Base-by-base conservation (phyloP, 2,329 filamentous ascomycete species). In the Trichoderma hamatum region DNA sequence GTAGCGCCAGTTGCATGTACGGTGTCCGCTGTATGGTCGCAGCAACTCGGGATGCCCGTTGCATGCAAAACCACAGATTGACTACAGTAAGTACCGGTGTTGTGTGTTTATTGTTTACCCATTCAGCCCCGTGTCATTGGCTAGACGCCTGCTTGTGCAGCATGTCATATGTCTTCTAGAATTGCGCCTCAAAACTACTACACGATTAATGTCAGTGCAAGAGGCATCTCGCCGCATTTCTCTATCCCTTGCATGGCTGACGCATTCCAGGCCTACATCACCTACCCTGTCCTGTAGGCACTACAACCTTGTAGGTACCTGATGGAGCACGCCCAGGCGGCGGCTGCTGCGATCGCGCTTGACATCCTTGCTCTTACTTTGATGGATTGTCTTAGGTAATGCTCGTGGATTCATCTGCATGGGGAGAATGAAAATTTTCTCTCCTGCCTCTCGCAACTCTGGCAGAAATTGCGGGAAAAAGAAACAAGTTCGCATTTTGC, bases 301-400 rank as follows among this genome's bases (percentile, higher is more conserved):
- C 34, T 36, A 49, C 46, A 49, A n/a, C 39, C 39, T n/a, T 43
- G 39, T 49, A 49, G n/a, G n/a, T n/a, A 10, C 46, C 13, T 49
- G 21, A 49, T 49, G n/a, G 46, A 49, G 21, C 21, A 13, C n/a
- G 21, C 21, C n/a, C 46, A 49, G 46, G 13, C 46, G 46, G 46
- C 11, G 14, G 26, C 24, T 32, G 26, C 30, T 43, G 34, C 13
- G 52, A 66, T 66, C 51, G 62, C 34, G 24, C 49, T 34, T 54
- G 49, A 52, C 59, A 51, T 10, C 49, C 32, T 43, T 55, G 61
- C 51, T 39, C 61, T 16, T 64, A n/a, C 49, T 19, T 10, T 24
- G 24, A 19, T 36, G 26, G 19, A 34, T 43, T 43, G 9, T 3
- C 55, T 66, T 66, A 66, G 62, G 62, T 66, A 66, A 66, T 52